These are phyloP conservation scores for Venturia nashicola DNA, from an alignment of 2,329 filamentous ascomycete genomes.

Conservation along the genomic window DNA sequence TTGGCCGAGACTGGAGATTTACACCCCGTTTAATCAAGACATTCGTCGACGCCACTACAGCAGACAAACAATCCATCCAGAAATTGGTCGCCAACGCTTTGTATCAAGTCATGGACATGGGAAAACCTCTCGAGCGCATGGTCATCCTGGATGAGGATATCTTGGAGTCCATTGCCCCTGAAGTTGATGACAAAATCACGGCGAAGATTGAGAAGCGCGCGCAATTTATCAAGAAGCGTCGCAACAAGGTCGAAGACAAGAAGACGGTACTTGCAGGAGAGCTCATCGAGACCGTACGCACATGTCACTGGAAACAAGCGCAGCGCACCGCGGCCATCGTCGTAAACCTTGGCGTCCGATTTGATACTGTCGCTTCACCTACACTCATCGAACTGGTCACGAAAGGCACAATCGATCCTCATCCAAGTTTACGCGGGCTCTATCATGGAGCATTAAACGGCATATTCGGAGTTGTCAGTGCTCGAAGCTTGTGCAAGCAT, in stretches of 20 bases:
- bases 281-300: slow-evolving; percentile 62
- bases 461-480: slow-evolving; percentile 71
- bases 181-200: slow-evolving; percentile 34
- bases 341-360: slow-evolving; percentile 80
- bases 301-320: slow-evolving; percentile 93
- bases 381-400: slow-evolving; percentile 75
- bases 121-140: slow-evolving; percentile 75
- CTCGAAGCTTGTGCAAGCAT: slow-evolving; percentile 74
- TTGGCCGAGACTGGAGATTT: slow-evolving; percentile 88
- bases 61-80: slow-evolving; percentile 91
- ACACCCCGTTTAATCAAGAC: slow-evolving; percentile 79
- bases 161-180: slow-evolving; percentile 49
- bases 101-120: slow-evolving; percentile 84
- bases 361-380: slow-evolving; percentile 71
- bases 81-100: slow-evolving; percentile 70
- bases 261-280: slow-evolving; percentile 74
- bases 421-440: slow-evolving; percentile 70
- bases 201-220: slow-evolving; percentile 52
- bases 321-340: slow-evolving; percentile 82
- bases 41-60: slow-evolving; percentile 79
- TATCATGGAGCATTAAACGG: slow-evolving; percentile 71
- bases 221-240: slow-evolving; percentile 61
- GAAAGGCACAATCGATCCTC: slow-evolving; percentile 74
- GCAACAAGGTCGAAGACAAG: slow-evolving; percentile 66
- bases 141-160: slow-evolving; percentile 64